Base-by-base conservation (phyloP, 352 stramenopile species). In the Globisporangium rhizosaccharum region DNA sequence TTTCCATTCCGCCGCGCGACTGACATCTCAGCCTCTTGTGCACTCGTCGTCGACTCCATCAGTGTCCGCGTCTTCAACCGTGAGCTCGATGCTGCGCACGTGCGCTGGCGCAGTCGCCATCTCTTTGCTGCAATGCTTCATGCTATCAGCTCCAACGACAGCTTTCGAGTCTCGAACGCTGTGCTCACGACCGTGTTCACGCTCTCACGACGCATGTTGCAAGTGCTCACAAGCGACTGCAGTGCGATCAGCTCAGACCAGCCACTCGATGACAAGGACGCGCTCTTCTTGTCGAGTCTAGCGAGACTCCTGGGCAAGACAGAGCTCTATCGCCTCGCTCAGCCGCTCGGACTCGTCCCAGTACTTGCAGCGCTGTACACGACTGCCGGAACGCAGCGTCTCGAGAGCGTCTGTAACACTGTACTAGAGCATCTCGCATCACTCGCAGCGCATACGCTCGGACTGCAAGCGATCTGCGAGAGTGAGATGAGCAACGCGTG, bases 1-100 rank as follows among this genome's bases (percentile, higher is more conserved):
- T 72, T 83, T 10, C 78, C 76, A 7, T 82, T 86, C 62, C 65
- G 76, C n/a, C 61, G 70, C 25, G 46, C 56, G 1, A 71, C 65
- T 25, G 36, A 42, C 18, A 6, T 46, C 3, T 44, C 51, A 3
- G 36, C 61, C 15, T 60, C 71, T 6, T 55, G 53, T 12, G 30
- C 72, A 8, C 48, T 83, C 17, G 56, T 83, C 10, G 11, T 26
- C 8, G 61, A 73, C 51, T 61, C 61, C 10, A 39, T 75, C 4
- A 45, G 1, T 18, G 48, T 49, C 10, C 56, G 63, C 18, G 14
- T 58, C 10, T 41, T 20, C 17, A 51, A 28, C 15, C 58, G 57
- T 23, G 37, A 58, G 15, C 42, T 75, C 10, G 25, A 53, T 17
- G 18, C 28, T 1, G 2, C 20, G 4, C 9, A 47, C 17, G 55